A percentile compares a stretch with the other conserved stretches of the same genome.
Evolutionary conservation across 2,329 filamentous ascomycete genomes (phyloP).

Genomic region (Diaporthe ilicicola): DNA sequence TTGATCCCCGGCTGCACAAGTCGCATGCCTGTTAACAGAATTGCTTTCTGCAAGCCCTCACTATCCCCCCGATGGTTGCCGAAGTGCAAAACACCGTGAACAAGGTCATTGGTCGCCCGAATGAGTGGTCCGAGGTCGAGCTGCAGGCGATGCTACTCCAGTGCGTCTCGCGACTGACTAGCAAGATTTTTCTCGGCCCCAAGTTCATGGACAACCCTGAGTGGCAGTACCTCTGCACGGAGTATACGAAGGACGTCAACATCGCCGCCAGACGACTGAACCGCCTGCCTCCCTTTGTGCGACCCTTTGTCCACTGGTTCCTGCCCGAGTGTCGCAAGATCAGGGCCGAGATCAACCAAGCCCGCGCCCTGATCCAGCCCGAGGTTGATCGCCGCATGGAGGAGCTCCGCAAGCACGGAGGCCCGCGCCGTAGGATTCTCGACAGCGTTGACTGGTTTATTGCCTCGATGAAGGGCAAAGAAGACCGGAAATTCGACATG

Average conservation of each 20-base stretch:
- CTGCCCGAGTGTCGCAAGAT: constrained; percentile 3
- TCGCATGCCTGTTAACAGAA: background rate
- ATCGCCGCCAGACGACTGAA: background rate
- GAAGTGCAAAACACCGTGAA: background rate
- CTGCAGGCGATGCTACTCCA: background rate
- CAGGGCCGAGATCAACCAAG: background rate
- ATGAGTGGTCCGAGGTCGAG: background rate
- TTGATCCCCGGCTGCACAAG: background rate
- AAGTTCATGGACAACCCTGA: background rate
- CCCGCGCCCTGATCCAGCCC: constrained; percentile 1
- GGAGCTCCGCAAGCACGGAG: constrained; percentile 9
- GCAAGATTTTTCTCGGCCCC: background rate
- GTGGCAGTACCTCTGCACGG: constrained; percentile 12
- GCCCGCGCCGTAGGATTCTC: background rate
- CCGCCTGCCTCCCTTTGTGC: background rate
- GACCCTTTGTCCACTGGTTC: background rate
- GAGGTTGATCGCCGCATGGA: constrained; percentile 13
- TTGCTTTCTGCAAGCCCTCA: background rate
- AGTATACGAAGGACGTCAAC: background rate
- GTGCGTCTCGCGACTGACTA: background rate
- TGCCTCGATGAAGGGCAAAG: background rate
- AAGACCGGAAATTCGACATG: background rate
- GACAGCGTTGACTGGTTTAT: constrained; percentile 23
- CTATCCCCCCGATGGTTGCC: background rate
- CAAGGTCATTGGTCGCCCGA: background rate